A percentile compares a stretch with the other conserved stretches of the same genome.
These are phyloP conservation scores for Starmera dryadoides DNA, from an alignment of 805 yeast species.

Conservation along the genomic window DNA sequence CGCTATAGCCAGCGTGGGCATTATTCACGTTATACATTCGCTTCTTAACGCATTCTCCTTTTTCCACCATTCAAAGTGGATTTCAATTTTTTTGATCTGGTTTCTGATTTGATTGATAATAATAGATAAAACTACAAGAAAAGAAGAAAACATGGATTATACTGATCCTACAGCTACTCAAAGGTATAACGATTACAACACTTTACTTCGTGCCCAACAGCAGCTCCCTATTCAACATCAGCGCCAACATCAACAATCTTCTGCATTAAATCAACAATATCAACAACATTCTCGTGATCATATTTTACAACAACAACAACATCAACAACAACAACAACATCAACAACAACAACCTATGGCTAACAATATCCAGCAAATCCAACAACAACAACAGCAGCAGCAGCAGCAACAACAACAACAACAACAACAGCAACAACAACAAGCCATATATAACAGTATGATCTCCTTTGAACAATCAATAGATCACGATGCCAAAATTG, in stretches of 20 bases:
- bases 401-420: background rate
- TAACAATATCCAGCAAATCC: too few relatives aligned
- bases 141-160: background rate
- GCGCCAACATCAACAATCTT: background rate
- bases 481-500: background rate
- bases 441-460: background rate
- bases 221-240: constrained; percentile 1
- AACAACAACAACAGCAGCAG: background rate
- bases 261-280: background rate
- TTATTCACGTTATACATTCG: background rate
- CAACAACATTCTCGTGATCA: background rate
- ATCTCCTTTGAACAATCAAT: background rate
- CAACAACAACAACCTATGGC: background rate
- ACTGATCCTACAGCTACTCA: background rate
- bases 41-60: background rate
- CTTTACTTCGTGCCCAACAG: background rate
- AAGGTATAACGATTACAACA: background rate
- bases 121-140: background rate
- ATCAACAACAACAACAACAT: constrained; percentile 5
- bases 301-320: background rate
- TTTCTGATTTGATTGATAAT: background rate
- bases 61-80: too few relatives aligned
- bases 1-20: background rate
- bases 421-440: background rate
- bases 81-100: too few relatives aligned